These are phyloP conservation scores for Geranomyces variabilis DNA, from an alignment of 192 early-diverging fungal genomes.

Conservation along the genomic window DNA sequence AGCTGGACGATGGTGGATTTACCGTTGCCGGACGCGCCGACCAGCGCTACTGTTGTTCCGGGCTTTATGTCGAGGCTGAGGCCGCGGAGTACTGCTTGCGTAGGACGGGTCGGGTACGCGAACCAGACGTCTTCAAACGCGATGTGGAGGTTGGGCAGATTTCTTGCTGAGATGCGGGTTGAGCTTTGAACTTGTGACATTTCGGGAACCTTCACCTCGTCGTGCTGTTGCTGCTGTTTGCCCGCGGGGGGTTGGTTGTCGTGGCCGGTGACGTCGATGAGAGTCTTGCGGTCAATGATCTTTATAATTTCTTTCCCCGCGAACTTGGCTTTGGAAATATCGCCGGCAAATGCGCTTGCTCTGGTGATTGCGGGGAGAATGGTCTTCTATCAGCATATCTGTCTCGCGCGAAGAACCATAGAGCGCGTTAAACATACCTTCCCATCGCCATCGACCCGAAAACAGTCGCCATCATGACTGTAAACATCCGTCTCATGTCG, in stretches of 20 bases:
- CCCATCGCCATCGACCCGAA: conserved; percentile 26
- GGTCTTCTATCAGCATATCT: too few relatives aligned
- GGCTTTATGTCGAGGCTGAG: conserved; percentile 38
- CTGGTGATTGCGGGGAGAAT: conserved; percentile 9
- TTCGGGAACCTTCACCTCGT: too few relatives aligned
- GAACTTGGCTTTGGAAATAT: conserved; percentile 41
- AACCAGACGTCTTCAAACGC: conserved; percentile 38
- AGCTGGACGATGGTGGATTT: conserved; percentile 74
- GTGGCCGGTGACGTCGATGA: conserved; percentile 41
- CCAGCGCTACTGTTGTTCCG: conserved; percentile 82
- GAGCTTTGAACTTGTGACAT: too few relatives aligned
- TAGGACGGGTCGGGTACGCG: conserved; percentile 64
- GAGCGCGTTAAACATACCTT: too few relatives aligned
- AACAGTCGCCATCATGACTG: conserved; percentile 72
- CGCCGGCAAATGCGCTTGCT: conserved; percentile 30
- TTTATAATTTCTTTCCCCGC: conserved; percentile 44
- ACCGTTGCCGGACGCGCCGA: conserved; percentile 75
- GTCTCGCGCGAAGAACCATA: too few relatives aligned
- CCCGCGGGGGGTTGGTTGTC: neutral
- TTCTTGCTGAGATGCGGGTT: conserved; percentile 2
- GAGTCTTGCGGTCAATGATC: conserved; percentile 46
- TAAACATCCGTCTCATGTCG: conserved; percentile 58
- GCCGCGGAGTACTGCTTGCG: conserved; percentile 38
- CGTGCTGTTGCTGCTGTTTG: too few relatives aligned
- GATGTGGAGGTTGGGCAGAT: conserved; percentile 41